A percentile compares a stretch with the other conserved stretches of the same genome.
These are phyloP conservation scores for Backusella macrospora DNA, from an alignment of 192 early-diverging fungal genomes.

Conservation along the genomic window DNA sequence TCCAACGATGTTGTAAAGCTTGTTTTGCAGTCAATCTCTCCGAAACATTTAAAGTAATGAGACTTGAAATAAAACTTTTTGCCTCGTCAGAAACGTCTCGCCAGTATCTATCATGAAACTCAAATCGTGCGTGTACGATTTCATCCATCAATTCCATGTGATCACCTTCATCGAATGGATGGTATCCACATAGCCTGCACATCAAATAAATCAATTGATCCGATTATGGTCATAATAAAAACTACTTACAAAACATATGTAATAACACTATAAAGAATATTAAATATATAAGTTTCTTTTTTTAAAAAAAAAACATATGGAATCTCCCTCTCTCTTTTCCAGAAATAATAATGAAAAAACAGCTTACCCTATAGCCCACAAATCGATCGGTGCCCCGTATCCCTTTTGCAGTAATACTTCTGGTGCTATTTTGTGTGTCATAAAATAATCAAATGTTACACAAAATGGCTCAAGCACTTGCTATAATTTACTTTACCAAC, in stretches of 20 bases:
- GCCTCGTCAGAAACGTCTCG: constrained; percentile 85
- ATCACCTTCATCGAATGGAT: constrained; percentile 70
- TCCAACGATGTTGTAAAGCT: constrained; percentile 87
- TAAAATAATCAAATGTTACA: background rate
- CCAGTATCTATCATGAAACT: constrained; percentile 78
- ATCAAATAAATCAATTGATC: background rate
- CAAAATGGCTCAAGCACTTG: background rate
- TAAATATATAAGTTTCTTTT: background rate
- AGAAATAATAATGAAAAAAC: too few relatives aligned
- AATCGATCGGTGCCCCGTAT: constrained; percentile 88
- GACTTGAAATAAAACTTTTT: constrained; percentile 73
- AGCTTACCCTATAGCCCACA: constrained; percentile 84
- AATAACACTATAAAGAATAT: constrained; percentile 62
- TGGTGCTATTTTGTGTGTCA: constrained; percentile 55
- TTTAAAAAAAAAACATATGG: background rate
- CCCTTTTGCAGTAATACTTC: constrained; percentile 83
- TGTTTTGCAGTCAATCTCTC: constrained; percentile 80
- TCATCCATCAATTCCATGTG: constrained; percentile 55
- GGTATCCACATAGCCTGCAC: constrained; percentile 72
- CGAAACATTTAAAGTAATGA: constrained; percentile 67
- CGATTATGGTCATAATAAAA: background rate
- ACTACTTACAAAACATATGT: constrained; percentile 77
- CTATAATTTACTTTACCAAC: constrained; percentile 35
- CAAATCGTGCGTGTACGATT: constrained; percentile 64
- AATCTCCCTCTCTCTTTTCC: background rate